phyloP scores from a whole-genome alignment of 192 early-diverging fungal genomes.

The Coemansia sp. region DNA sequence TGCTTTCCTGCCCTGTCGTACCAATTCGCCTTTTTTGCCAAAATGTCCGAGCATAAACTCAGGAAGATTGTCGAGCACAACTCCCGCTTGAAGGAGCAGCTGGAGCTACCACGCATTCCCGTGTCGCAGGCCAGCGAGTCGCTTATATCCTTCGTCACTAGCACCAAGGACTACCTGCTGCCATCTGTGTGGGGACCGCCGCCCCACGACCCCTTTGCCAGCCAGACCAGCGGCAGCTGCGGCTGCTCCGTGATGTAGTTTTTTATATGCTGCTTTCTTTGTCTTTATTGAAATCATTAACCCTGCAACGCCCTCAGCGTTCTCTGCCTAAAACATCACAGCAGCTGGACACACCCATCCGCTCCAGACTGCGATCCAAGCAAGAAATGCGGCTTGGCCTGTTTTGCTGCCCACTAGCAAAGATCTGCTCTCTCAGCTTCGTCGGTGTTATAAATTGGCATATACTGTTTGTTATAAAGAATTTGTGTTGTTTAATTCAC shows the following conservation, averaged over 20 bases:
- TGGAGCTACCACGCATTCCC: conserved; percentile 72
- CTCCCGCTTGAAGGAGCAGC: conserved; percentile 71
- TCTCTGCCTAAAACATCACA: background rate
- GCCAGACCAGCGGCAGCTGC: conserved; percentile 55
- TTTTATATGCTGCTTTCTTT: background rate
- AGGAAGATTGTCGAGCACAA: conserved; percentile 72
- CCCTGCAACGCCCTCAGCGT: background rate
- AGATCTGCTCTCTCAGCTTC: no score
- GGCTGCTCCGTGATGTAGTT: conserved; percentile 55
- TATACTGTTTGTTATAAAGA: background rate
- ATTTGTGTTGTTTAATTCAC: background rate
- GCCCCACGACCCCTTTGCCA: conserved; percentile 62
- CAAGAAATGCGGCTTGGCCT: background rate
- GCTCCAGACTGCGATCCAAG: background rate
- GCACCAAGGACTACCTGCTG: conserved; percentile 63
- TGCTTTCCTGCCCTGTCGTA: background rate
- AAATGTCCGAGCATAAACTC: conserved; percentile 64
- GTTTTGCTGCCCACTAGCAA: background rate
- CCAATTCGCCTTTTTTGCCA: conserved; percentile 3
- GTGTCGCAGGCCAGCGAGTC: conserved; percentile 70
- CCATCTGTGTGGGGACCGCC: conserved; percentile 63
- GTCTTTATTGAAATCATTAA: background rate
- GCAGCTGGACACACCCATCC: background rate
- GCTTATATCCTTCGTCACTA: conserved; percentile 59
- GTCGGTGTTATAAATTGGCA: no score